A percentile compares a stretch with the other conserved stretches of the same genome.
Evolutionary conservation across 257 asterid genomes (phyloP).

Genomic region (Petunia axillaris): DNA sequence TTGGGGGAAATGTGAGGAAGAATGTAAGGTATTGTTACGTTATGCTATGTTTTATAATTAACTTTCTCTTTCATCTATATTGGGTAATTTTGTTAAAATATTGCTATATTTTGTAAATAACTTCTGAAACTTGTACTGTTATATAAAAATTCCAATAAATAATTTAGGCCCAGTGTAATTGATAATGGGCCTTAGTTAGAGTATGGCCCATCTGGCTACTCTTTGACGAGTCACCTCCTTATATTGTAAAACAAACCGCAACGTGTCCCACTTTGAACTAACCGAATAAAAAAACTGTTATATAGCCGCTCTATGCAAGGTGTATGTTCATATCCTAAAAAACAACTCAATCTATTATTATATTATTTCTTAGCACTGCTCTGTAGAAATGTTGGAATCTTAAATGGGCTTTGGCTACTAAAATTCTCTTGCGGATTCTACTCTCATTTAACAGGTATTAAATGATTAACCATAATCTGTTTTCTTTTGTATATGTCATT

Average conservation of each 20-base stretch:
- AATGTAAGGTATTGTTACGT: too few relatives aligned
- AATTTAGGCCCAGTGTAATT: too few relatives aligned
- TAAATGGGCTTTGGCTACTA: neutral
- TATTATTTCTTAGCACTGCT: neutral
- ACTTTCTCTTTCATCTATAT: too few relatives aligned
- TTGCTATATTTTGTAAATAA: too few relatives aligned
- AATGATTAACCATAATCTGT: neutral
- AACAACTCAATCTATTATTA: neutral
- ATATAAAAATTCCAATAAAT: too few relatives aligned
- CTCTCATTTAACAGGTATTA: slow-evolving; percentile 3
- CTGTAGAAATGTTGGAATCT: neutral
- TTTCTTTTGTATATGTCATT: neutral
- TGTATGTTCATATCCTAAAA: slow-evolving; percentile 14
- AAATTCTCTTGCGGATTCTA: neutral
- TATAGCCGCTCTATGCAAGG: neutral
- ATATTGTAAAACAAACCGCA: neutral
- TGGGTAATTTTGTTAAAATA: too few relatives aligned
- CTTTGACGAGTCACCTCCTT: neutral
- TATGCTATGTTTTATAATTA: too few relatives aligned
- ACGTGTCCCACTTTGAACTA: neutral
- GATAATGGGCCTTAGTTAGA: neutral
- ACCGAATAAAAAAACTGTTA: neutral
- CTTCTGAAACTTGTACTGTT: too few relatives aligned
- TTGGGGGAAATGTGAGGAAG: too few relatives aligned
- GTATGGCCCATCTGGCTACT: neutral